Conservation (phyloP, 2,329 filamentous ascomycete genomes). For the Coccinonectria pachysandricola region DNA sequence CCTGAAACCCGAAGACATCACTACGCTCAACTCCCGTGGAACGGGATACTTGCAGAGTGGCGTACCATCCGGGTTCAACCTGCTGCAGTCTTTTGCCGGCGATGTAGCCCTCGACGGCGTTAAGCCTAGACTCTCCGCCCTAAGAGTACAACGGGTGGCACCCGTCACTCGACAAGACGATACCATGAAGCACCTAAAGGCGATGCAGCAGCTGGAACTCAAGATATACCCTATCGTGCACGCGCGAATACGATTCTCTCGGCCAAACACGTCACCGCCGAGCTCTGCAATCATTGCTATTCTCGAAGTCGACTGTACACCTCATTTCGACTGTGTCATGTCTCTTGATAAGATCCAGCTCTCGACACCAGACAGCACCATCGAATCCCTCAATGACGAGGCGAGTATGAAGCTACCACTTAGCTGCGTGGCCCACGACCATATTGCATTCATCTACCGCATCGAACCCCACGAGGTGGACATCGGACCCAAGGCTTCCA, state of each 20-base stretch:
- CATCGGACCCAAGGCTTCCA: slow-evolving; percentile 32
- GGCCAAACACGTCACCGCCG: slow-evolving; percentile 47
- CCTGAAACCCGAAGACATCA: slow-evolving; percentile 38
- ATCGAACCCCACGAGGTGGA: slow-evolving; percentile 44
- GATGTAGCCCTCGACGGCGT: slow-evolving; percentile 54
- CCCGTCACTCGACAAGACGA: slow-evolving; percentile 55
- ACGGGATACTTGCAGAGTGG: slow-evolving; percentile 61
- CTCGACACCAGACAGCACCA: slow-evolving; percentile 44
- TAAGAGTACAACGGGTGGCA: slow-evolving; percentile 64
- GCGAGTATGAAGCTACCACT: slow-evolving; percentile 43
- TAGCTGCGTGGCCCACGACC: slow-evolving; percentile 59
- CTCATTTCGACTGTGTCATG: slow-evolving; percentile 58
- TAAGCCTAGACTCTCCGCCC: slow-evolving; percentile 58
- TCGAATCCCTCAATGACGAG: slow-evolving; percentile 46
- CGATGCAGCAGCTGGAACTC: slow-evolving; percentile 51
- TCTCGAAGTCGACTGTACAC: slow-evolving; percentile 64
- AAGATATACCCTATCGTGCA: slow-evolving; percentile 60
- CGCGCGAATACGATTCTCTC: slow-evolving; percentile 61
- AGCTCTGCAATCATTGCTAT: slow-evolving; percentile 56
- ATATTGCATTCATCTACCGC: slow-evolving; percentile 64
- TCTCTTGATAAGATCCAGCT: slow-evolving; percentile 49
- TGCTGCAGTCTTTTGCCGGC: slow-evolving; percentile 62
- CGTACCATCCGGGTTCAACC: slow-evolving; percentile 59
- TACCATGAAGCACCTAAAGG: slow-evolving; percentile 51
- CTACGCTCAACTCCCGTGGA: slow-evolving; percentile 19